Evolutionary conservation across 768 basidiomycete species (phyloP).

Genomic region (Lentinula aciculospora): DNA sequence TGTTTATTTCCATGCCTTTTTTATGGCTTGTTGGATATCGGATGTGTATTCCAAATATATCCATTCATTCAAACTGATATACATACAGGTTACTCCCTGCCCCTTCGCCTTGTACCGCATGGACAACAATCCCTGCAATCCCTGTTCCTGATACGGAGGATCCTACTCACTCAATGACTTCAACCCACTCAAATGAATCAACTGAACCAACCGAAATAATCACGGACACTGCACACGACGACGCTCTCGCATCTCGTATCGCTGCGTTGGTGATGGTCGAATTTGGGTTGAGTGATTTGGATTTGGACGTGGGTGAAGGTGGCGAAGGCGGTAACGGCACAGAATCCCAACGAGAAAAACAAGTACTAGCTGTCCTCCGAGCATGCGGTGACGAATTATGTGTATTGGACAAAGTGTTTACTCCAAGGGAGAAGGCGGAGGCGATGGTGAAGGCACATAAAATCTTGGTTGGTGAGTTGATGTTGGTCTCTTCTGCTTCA

Average conservation of each 20-base stretch:
- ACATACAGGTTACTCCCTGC: constrained; percentile 34
- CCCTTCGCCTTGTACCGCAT: constrained; percentile 21
- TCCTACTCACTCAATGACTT: neutral
- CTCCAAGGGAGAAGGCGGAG: constrained; percentile 75
- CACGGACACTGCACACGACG: constrained; percentile 83
- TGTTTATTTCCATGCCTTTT: no score
- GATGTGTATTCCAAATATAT: no score
- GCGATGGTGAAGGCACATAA: constrained; percentile 83
- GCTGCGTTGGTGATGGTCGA: constrained; percentile 92
- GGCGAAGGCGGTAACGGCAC: neutral
- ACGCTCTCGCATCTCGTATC: constrained; percentile 81
- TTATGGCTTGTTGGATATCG: no score
- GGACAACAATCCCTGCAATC: neutral
- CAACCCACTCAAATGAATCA: no score
- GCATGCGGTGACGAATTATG: constrained; percentile 72
- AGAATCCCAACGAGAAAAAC: constrained; percentile 22
- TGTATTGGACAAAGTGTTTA: constrained; percentile 33
- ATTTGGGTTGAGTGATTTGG: constrained; percentile 82
- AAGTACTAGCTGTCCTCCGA: constrained; percentile 59
- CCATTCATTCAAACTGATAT: neutral
- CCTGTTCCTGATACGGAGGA: neutral
- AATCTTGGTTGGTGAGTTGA: constrained; percentile 74
- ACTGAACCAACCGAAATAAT: constrained; percentile 1
- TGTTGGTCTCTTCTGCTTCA: no score
- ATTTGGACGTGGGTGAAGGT: constrained; percentile 62